These are phyloP conservation scores for Ettlia oleoabundans DNA, from an alignment of 139 green algal species.

Conservation along the genomic window DNA sequence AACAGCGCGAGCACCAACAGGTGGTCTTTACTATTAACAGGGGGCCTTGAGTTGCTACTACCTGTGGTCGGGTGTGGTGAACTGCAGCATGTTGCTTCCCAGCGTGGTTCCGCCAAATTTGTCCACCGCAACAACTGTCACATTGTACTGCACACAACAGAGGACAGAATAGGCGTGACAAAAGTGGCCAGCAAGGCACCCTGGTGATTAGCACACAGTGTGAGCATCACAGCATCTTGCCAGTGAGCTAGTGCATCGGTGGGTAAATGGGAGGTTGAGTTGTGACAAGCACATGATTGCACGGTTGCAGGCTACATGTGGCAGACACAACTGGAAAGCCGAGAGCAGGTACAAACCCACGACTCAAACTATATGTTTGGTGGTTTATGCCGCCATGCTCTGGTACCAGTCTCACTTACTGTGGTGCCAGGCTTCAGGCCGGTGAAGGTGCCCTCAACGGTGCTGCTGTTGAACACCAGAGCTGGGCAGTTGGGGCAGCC, in stretches of 20 bases:
- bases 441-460: not conserved
- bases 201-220: too few species aligned
- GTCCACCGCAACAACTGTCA: not conserved
- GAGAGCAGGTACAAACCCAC: not conserved
- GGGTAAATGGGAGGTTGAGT: too few species aligned
- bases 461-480: not conserved
- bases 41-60: too few species aligned
- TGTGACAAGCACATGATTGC: too few species aligned
- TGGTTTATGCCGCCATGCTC: not conserved
- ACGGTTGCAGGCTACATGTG: too few species aligned
- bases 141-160: constrained; percentile 8
- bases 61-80: not conserved
- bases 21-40: not conserved
- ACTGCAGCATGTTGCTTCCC: constrained; percentile 16
- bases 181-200: too few species aligned
- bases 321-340: too few species aligned
- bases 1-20: not conserved
- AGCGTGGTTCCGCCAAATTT: not conserved
- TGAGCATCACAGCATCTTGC: too few species aligned
- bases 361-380: not conserved
- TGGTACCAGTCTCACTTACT: not conserved
- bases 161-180: too few species aligned
- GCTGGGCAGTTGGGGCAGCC: not conserved
- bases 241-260: too few species aligned
- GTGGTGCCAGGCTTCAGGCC: not conserved